Base-by-base conservation (phyloP, 176 grass and related monocot species). In the Musa acuminata region DNA sequence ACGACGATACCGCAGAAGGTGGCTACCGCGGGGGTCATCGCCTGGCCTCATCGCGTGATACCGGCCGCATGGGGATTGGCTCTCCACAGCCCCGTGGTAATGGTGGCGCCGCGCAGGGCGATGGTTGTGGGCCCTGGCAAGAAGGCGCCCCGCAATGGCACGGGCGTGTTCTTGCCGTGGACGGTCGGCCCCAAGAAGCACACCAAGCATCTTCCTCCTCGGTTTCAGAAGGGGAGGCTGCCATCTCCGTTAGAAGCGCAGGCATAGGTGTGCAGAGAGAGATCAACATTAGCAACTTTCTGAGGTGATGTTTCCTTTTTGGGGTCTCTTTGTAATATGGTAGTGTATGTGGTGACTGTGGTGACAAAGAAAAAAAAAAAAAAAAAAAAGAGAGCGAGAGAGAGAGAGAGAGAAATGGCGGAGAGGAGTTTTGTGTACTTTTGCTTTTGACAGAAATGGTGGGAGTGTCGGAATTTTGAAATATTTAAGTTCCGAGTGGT, bases 131-230 rank as follows among this genome's bases (percentile, higher is more conserved):
- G 85, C 62, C 0, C 14, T 13, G 68, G 79, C 80, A 99, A 87
- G 80, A 82, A 83, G 72, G 87, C 87, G 82, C 74, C 78, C 12
- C 84, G 82, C 10, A 80, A 79, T 66, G 93, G 93, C 76, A 99
- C 96, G 20, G 96, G 96, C 53, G 96, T 99, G 60, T 99, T 99
- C 83, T 85, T 99, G 76, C 96, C 96, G 6, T 99, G 91, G 96
- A 88, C 80, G 59, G 96, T 99, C 0, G 96, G 90, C 3, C 84
- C 96, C 1, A 99, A 95, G 86, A 77, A 88, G 72, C 87, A 95
- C 54, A 89, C 88, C 86, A 91, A 89, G 84, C 91, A 95, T 63
- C 91, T 99, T 9, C 96, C 96, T 0, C 96, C 96, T 64, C 90
- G 91, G 64, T 95, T 99, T 53, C 96, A 99, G 85, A 99, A 91